Conservation (phyloP, 2,329 filamentous ascomycete genomes). For the Fusarium robinianum region DNA sequence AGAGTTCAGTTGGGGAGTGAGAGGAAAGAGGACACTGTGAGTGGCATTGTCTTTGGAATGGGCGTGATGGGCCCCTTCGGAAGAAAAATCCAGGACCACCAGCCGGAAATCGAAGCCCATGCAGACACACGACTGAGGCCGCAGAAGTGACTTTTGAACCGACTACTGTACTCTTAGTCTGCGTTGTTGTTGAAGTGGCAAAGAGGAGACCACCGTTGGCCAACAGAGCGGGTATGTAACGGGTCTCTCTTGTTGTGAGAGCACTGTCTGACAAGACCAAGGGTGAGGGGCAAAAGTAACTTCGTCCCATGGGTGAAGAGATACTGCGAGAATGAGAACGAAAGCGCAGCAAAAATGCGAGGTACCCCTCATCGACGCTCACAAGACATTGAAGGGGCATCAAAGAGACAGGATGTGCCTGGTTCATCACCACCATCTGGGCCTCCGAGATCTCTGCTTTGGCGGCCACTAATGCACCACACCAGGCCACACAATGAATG, state of each 20-base stretch:
- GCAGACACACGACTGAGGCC: constrained; percentile 35
- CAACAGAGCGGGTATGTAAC: constrained; percentile 31
- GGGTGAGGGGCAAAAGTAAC: constrained; percentile 26
- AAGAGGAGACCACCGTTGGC: constrained; percentile 33
- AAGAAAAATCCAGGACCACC: no score
- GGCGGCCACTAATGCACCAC: constrained; percentile 43
- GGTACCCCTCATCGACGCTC: constrained; percentile 15
- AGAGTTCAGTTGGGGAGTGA: constrained; percentile 2
- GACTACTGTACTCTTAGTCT: not conserved
- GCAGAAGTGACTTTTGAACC: no score
- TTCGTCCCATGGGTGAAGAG: constrained; percentile 11
- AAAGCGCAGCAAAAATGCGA: no score
- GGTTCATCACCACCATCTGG: constrained; percentile 36
- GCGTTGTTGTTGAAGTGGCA: constrained; percentile 32
- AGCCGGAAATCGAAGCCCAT: constrained; percentile 33
- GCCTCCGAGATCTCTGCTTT: constrained; percentile 42
- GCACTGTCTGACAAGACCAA: constrained; percentile 22
- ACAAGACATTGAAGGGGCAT: constrained; percentile 9
- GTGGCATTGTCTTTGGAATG: constrained; percentile 28
- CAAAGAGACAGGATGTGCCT: constrained; percentile 33
- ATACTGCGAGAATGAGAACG: no score
- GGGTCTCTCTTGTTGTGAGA: constrained; percentile 29
- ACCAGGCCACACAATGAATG: constrained; percentile 29
- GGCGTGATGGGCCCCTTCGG: constrained; percentile 22
- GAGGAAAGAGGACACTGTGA: constrained; percentile 7